Evolutionary conservation across 768 basidiomycete genomes (phyloP), one percentile per base, ranked within the genome.

Genomic region (Termitomyces sp.): DNA sequence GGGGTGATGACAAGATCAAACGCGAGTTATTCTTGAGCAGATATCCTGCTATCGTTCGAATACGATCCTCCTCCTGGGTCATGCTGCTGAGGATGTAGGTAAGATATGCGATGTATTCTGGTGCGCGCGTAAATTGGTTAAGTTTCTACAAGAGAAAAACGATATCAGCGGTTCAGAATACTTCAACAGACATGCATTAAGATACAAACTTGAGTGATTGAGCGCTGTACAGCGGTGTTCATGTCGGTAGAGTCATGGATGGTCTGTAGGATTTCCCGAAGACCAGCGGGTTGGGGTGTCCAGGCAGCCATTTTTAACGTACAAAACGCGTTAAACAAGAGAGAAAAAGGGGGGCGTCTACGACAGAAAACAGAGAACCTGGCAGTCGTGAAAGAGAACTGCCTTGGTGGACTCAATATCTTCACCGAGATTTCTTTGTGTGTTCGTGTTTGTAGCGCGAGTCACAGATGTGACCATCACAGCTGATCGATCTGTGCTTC

Each of bases 71-170:
- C 74, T 98, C 94, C 59, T 83, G 79, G 2, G 87, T 80, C 77
- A 91, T 75, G 44, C 81, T 79, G 57, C 89, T 86, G 61, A 98
- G 85, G 76, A 98, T 95, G 71, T 95, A 92, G 21, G 90, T 90
- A 61, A 99, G 86, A 82, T 99, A 98, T 56, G 89, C 95, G 59
- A 94, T 87, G 71, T 97, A 98, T 72, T 97, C 94, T 45, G 95
- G 91, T 61, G 88, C 87, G 66, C 87, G 86, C 68, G 91, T 88
- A 72, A 92, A 94, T 60, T 77, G 81, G 71, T 90, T 92, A 62
- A 95, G 81, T 89, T 92, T 92, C 91, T 94, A 64, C 6, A 47
- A 51, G 50, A 40, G 35, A 47, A 54, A 45, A 59, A 58, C 51
- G 52, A 43, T 37, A 50, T 64, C 59, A 46, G 49, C 49, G 59